Percentiles rank a stretch among this genome's conserved stretches.
These are phyloP conservation scores for Cyberlindnera mrakii DNA, from an alignment of 805 yeast species.

Conservation along the genomic window DNA sequence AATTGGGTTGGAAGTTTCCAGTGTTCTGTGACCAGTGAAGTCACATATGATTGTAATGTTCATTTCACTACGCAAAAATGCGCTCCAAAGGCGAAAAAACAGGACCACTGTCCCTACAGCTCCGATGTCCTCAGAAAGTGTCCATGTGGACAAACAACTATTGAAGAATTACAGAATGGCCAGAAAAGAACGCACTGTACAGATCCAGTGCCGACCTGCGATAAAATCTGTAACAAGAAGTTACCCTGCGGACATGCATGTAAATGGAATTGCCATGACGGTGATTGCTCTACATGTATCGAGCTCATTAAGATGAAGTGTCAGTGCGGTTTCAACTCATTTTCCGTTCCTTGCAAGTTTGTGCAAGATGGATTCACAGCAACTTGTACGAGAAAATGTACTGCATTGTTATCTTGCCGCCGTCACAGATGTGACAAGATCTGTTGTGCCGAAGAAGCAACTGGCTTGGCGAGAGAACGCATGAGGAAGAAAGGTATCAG, in stretches of 20 bases:
- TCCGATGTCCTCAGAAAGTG: conserved; percentile 61
- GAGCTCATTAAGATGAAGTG: conserved; percentile 49
- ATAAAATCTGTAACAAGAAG: conserved; percentile 50
- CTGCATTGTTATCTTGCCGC: conserved; percentile 69
- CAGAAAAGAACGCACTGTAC: conserved; percentile 51
- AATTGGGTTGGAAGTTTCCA: conserved; percentile 47
- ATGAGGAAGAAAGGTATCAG: conserved; percentile 42
- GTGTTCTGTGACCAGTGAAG: conserved; percentile 40
- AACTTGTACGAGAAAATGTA: conserved; percentile 64
- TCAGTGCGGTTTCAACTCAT: conserved; percentile 53
- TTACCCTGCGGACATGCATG: conserved; percentile 77
- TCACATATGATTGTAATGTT: conserved; percentile 55
- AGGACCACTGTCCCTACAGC: conserved; percentile 51
- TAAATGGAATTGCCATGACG: conserved; percentile 66
- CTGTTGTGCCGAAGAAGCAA: conserved; percentile 67
- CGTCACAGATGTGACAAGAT: conserved; percentile 65
- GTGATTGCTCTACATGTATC: conserved; percentile 66
- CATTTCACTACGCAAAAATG: conserved; percentile 51
- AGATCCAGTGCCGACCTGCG: conserved; percentile 79
- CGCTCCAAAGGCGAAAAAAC: conserved; percentile 23
- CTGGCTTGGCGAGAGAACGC: conserved; percentile 46
- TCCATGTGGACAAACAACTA: conserved; percentile 68
- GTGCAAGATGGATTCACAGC: conserved; percentile 47
- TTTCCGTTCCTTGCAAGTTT: conserved; percentile 58
- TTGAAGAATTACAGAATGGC: conserved; percentile 24